Evolutionary conservation across 805 yeast genomes (phyloP), one percentile per base, ranked within the genome.

Genomic region (Kuraishia ogatae): DNA sequence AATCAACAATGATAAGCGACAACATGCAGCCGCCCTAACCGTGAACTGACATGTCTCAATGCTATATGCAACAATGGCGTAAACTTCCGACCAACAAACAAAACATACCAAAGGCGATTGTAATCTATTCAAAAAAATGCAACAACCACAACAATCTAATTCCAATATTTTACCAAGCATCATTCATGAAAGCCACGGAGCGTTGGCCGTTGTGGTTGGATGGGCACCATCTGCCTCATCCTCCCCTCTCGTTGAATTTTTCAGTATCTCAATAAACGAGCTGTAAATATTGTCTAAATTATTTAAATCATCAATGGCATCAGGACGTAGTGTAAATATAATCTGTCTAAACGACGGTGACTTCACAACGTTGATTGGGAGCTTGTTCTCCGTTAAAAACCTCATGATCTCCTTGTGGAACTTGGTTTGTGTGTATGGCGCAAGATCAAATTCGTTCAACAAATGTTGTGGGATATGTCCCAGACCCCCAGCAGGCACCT

Each of bases 341-440:
- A 81, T 62, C 58, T 80, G 83, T 62, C 77, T 78, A 60, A 81
- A 81, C 8, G 81, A 71, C 22, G 70, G 75, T 53, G 81, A 74
- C 64, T 76, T 77, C n/a, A 79, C 75, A 10, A 75, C 73, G 22
- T 67, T 69, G 29, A 79, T 71, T 0, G 81, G 73, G 11, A 81
- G 65, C 61, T 78, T 79, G 64, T 81, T 78, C n/a, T 80, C 84
- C 17, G 76, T 71, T 46, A 80, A 63, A 56, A 80, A 81, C 58
- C 70, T 73, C 71, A 79, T 68, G 28, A 81, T 64, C 57, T 80
- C 80, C 58, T 74, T 75, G 56, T 79, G 84, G 62, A 81, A 78
- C 58, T 74, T 76, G 62, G 70, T 64, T 19, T 72, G 64, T 1
- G 82, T 61, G 62, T 80, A 80, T 1, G 77, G 75, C 8, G 72